Conservation (phyloP, 371 early-diverging fungal genomes). For the Vairimorpha ceranae region DNA sequence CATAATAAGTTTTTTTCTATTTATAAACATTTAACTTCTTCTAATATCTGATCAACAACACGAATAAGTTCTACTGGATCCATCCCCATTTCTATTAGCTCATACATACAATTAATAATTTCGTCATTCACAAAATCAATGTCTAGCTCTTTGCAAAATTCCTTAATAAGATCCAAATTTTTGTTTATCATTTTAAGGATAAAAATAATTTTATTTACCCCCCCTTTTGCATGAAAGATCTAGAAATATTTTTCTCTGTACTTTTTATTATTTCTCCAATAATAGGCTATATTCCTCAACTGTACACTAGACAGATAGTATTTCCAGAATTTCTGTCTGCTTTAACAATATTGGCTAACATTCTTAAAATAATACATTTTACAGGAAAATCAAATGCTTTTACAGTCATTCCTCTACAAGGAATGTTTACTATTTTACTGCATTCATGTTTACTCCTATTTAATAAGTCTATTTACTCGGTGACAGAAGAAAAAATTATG, state of each 20-base stretch:
- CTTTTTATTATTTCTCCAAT: conserved; percentile 50
- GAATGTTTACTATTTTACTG: conserved; percentile 34
- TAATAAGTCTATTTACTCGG: conserved; percentile 20
- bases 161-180: neutral
- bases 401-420: conserved; percentile 43
- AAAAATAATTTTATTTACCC: neutral
- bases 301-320: conserved; percentile 31
- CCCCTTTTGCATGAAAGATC: conserved; percentile 3
- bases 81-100: conserved; percentile 31
- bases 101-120: conserved; percentile 18
- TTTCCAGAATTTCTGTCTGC: conserved; percentile 49
- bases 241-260: conserved; percentile 8
- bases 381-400: neutral
- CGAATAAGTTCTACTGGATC: conserved; percentile 6
- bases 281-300: conserved; percentile 57
- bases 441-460: conserved; percentile 49
- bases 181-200: neutral
- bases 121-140: conserved; percentile 24
- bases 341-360: conserved; percentile 43
- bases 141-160: neutral
- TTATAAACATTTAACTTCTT: neutral
- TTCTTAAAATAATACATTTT: conserved; percentile 53
- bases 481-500: conserved; percentile 41
- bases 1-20: too few species aligned
- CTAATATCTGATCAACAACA: conserved; percentile 11